Evolutionary conservation across 805 yeast genomes (phyloP).

Genomic region (Wickerhamiella brachini): DNA sequence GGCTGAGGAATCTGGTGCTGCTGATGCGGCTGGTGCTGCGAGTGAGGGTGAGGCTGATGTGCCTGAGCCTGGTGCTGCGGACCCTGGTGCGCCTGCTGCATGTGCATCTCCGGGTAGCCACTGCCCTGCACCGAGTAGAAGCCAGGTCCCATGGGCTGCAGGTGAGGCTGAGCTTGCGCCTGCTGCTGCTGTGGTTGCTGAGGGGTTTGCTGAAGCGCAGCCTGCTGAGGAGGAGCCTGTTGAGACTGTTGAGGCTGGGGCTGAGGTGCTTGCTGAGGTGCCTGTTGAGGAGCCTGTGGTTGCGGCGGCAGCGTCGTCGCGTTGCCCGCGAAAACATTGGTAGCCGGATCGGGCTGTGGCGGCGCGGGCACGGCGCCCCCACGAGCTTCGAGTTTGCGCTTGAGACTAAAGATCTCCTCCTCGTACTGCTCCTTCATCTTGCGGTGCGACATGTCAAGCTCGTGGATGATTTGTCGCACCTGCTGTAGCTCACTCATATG

Average conservation of each 20-base stretch:
- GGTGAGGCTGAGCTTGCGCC: background rate
- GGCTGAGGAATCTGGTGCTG: conserved; percentile 19
- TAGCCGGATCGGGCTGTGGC: conserved; percentile 9
- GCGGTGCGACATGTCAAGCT: conserved; percentile 85
- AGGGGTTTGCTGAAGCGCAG: background rate
- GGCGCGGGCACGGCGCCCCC: conserved; percentile 8
- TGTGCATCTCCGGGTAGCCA: background rate
- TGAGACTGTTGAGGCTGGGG: background rate
- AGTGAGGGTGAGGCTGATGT: conserved; percentile 16
- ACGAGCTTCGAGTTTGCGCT: conserved; percentile 56
- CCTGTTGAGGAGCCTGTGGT: conserved; percentile 13
- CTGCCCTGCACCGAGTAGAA: background rate
- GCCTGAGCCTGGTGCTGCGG: conserved; percentile 13
- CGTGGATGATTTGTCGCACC: conserved; percentile 86
- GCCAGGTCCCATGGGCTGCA: background rate
- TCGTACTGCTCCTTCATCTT: conserved; percentile 93
- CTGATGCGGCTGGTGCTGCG: conserved; percentile 3
- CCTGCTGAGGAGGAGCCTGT: background rate
- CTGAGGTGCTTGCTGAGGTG: conserved; percentile 3
- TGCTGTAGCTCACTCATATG: conserved; percentile 89
- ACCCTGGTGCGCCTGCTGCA: background rate
- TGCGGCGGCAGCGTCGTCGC: conserved; percentile 4
- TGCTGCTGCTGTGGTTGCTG: background rate
- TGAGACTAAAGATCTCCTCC: conserved; percentile 75
- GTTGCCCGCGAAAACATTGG: conserved; percentile 10